These are phyloP conservation scores for Rhodamnia argentea DNA, from an alignment of 345 rosid species.

Conservation along the genomic window DNA sequence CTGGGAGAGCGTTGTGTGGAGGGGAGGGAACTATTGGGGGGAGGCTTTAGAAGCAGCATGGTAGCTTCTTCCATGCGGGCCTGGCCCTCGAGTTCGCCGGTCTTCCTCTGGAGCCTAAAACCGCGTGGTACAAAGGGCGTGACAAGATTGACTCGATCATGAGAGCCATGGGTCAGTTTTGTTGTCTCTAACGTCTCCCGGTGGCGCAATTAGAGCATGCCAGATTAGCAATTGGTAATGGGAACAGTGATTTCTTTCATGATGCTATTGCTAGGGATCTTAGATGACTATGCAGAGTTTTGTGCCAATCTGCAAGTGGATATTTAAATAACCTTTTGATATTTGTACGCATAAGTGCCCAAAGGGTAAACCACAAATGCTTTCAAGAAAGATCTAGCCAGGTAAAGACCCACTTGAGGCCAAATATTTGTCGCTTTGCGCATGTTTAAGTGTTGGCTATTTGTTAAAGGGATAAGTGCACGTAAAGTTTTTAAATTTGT, in stretches of 20 bases:
- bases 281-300: neutral
- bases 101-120: neutral
- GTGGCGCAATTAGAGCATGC: neutral
- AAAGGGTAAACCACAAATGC: neutral
- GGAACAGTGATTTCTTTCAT: neutral
- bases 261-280: neutral
- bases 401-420: neutral
- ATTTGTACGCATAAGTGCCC: neutral
- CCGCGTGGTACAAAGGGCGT: neutral
- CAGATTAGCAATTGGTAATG: neutral
- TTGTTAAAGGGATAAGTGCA: too few species aligned
- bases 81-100: neutral
- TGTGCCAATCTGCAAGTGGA: too few species aligned
- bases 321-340: neutral
- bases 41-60: neutral
- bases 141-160: neutral
- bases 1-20: neutral
- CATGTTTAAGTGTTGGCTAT: neutral
- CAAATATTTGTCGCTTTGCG: neutral
- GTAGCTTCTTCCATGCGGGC: neutral
- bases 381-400: neutral
- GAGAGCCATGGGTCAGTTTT: neutral
- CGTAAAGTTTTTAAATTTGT: too few species aligned
- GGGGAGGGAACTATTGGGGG: neutral
- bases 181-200: neutral